Evolutionary conservation across 2,329 filamentous ascomycete genomes (phyloP), one percentile per base, ranked within the genome.

Genomic region (Conoideocrella luteorostrata): DNA sequence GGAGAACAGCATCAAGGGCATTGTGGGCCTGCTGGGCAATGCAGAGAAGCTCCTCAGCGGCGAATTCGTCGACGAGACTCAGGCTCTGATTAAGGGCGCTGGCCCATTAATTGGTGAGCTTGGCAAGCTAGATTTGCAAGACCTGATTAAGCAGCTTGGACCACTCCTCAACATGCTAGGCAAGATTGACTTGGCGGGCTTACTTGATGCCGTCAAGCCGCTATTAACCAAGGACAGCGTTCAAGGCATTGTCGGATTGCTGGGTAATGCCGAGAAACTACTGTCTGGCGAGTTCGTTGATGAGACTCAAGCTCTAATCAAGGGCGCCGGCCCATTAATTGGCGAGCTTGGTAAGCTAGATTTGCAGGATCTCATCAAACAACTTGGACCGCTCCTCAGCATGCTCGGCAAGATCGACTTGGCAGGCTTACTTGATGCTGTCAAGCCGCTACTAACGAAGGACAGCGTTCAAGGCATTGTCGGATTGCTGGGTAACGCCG

Each of bases 401-500:
- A 37, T 24, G 15, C 41, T 53, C 5, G 40, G 47, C 18, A 36
- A 43, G 24, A 24, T 48, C 13, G 43, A 48, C 36, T 28, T 48
- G 1, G 29, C 39, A 9, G 43, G 40, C 3, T 13, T 64, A 2
- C 29, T 65, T 0, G 47, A 55, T 1, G 49, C 60, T 2, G 39
- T 64, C 0, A 44, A 49, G 9, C 61, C 62, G 0, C 42, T 65
- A 0, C 54, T 65, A 2, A 63, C 56, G 0, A 52, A 53, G 28
- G 52, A 62, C 3, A 56, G 56, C 0, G 52, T 64, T 23, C 51
- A 59, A 1, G 57, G 60, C 5, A 48, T 64, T 13, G 46, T 67
- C 5, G 59, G 58, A 6, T 44, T 68, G 1, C 52, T 67, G 5
- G 54, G 58, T 6, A 58, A 67, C 24, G 57, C 63, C 1, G 53